Evolutionary conservation across 768 basidiomycete species (phyloP), one percentile per base, ranked within the genome.

Genomic region (Psilocybe subaeruginosa): DNA sequence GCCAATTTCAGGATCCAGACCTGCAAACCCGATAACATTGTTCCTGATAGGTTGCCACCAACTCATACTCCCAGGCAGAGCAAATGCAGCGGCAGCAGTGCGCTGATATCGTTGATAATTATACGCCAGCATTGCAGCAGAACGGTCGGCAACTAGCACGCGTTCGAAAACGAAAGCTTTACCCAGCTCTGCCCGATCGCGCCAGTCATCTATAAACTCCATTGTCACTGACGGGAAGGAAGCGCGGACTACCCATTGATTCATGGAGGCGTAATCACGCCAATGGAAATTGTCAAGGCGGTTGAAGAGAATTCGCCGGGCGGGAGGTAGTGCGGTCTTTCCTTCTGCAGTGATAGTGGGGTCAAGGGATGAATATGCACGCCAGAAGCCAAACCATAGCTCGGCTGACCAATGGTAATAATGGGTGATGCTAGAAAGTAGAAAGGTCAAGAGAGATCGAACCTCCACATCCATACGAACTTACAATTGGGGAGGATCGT

Each of bases 321-420:
- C 84, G 1, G 90, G 80, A 1, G 92, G 91, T 35, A 97, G 87
- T 4, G 78, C 73, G 0, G 93, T 92, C 50, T 83, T 82, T 7
- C 93, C 94, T 48, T 81, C 75, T 0, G 83, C 65, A 2, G 86
- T 74, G 54, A 96, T 94, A 19, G 73, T 74, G 1, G 85, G 83
- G 71, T 95, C 93, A 9, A 97, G 78, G 2, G 92, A 87, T 35
- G 93, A 84, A 72, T 96, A 97, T 0, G 94, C 88, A 7, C 93
- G 84, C 95, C 95, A 97, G 66, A 96, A 85, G 43, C 95, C 95
- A 64, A 93, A 93, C 77, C 92, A 90, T 17, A 95, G 84, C 70
- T 98, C 95, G 3, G 95, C 95, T 33, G 90, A 86, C 86, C 92
- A 95, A 69, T 98, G 95, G 72, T 95, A 97, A 72, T 96, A 97